Percentiles rank a stretch among this genome's conserved stretches.
Conservation (phyloP, 805 yeast genomes). For the Myxozyma neglecta region DNA sequence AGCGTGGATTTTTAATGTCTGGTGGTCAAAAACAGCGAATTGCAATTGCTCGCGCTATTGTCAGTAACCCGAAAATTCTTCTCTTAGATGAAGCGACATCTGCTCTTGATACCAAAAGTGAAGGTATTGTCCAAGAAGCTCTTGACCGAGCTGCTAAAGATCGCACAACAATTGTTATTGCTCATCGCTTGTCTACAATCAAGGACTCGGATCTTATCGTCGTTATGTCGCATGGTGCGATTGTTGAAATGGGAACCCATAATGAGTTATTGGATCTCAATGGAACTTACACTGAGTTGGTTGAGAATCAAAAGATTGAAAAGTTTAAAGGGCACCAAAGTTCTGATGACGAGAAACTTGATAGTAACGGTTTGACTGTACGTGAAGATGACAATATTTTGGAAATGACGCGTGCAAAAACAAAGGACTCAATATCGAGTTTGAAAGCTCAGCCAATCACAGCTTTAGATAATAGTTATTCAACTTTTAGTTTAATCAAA, state of each 20-base stretch:
- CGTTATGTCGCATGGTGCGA: slow-evolving; percentile 48
- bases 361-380: not conserved
- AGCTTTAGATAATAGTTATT: not conserved
- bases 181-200: slow-evolving; percentile 54
- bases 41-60: slow-evolving; percentile 62
- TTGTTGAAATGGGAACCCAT: slow-evolving; percentile 45
- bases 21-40: slow-evolving; percentile 70
- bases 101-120: slow-evolving; percentile 62
- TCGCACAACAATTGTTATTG: slow-evolving; percentile 53
- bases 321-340: not conserved
- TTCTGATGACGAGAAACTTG: not conserved
- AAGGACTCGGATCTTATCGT: slow-evolving; percentile 50
- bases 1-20: slow-evolving; percentile 59
- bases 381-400: slow-evolving; percentile 20
- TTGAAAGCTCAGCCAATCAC: not conserved
- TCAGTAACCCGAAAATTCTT: slow-evolving; percentile 54
- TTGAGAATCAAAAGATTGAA: slow-evolving; percentile 41
- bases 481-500: not conserved
- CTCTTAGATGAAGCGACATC: slow-evolving; percentile 68
- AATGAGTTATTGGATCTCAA: slow-evolving; percentile 34
- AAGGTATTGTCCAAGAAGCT: slow-evolving; percentile 58
- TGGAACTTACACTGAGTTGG: slow-evolving; percentile 37
- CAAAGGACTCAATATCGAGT: slow-evolving; percentile 17
- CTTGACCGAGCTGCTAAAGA: slow-evolving; percentile 39
- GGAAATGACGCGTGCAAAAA: slow-evolving; percentile 15